Evolutionary conservation across 2,329 filamentous ascomycete species (phyloP), one percentile per base, ranked within the genome.

Genomic region (Sporothrix phasma): DNA sequence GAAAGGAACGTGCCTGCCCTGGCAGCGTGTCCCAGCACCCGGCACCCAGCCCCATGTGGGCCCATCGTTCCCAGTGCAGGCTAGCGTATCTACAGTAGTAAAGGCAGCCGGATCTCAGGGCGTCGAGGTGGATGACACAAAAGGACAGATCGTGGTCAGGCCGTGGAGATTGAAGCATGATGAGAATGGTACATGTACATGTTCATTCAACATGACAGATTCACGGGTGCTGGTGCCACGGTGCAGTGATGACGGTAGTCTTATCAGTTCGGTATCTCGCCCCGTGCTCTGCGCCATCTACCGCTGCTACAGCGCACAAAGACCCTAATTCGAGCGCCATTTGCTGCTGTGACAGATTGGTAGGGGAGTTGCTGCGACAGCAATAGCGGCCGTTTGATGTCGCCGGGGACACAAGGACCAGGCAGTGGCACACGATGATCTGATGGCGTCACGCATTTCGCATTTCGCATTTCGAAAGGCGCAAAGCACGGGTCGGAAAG

Each of bases 361-460:
- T 58, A 58, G 54, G 37, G 54, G 22, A 24, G 53, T 43, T 58
- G 53, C 26, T 58, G 41, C 53, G 54, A 43, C 54, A 58, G 37
- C 53, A 7, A n/a, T 13, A 22, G 13, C 45, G 11, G 10, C 34
- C 34, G 37, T n/a, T 39, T 8, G 5, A 11, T 10, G 15, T 3
- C 13, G 29, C 8, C 10, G 37, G 34, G 29, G 54, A 37, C 54
- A 58, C 54, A 43, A 43, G 8, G 15, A 53, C 26, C 4, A 37
- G 17, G 13, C 31, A 31, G 39, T 59, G 56, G 56, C 56, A 45
- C 45, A 19, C 39, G 51, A n/a, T 15, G 17, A 22, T 58, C 24
- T 8, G 39, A 59, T 59, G 56, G 56, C 56, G 56, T 59, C 56
- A 59, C 56, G 39, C 22, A 58, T 43, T 19, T 58, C 19, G 37